A percentile compares a stretch with the other conserved stretches of the same genome.
phyloP scores from a whole-genome alignment of 2,329 filamentous ascomycete genomes.

The Nemania sp. region DNA sequence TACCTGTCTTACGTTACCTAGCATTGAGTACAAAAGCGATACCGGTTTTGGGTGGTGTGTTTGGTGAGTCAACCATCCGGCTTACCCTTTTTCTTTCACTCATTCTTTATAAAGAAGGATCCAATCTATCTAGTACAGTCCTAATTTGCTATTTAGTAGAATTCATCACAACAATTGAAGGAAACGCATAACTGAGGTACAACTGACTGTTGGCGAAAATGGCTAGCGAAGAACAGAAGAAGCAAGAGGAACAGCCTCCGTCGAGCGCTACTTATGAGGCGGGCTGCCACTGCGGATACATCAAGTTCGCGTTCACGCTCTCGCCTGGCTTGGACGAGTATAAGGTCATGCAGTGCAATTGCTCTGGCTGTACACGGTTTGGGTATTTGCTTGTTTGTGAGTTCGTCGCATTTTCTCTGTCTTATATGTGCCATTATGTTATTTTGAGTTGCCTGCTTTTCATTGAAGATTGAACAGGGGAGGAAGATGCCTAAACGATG shows the following conservation, averaged over 20 bases:
- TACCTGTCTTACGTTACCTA: too few relatives aligned
- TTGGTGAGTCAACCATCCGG: background rate
- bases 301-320: conserved; percentile 61
- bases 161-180: too few relatives aligned
- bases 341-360: conserved; percentile 63
- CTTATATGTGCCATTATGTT: background rate
- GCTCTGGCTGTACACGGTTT: conserved; percentile 64
- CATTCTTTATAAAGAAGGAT: too few relatives aligned
- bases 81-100: background rate
- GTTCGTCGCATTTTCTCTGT: conserved; percentile 34
- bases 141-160: too few relatives aligned
- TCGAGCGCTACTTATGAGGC: conserved; percentile 58
- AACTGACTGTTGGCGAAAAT: conserved; percentile 6
- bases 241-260: background rate
- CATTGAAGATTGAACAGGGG: background rate
- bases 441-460: too few relatives aligned
- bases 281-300: conserved; percentile 65
- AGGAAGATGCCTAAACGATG: background rate
- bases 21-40: background rate
- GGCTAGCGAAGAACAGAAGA: conserved; percentile 2
- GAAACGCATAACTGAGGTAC: too few relatives aligned
- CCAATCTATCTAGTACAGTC: too few relatives aligned
- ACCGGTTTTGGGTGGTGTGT: background rate
- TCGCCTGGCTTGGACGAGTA: conserved; percentile 61
- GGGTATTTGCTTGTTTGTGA: conserved; percentile 65